A percentile compares a stretch with the other conserved stretches of the same genome.
These are phyloP conservation scores for Groenewaldozyma sp. DNA, from an alignment of 1,139 yeast genomes.

Conservation along the genomic window DNA sequence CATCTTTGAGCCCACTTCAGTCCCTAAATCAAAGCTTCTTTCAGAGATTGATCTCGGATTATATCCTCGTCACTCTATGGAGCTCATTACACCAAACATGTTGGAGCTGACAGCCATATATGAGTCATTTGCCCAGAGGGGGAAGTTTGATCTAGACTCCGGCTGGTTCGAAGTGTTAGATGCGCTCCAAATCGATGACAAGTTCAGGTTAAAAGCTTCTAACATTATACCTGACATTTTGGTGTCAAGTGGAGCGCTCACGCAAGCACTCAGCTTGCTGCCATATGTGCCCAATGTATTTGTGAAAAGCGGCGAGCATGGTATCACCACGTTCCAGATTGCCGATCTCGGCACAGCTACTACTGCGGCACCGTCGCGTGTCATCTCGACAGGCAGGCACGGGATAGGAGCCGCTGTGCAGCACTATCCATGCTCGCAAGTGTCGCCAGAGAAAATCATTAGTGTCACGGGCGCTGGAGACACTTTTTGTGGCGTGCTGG, in stretches of 20 bases:
- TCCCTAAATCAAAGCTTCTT: slow-evolving; percentile 41
- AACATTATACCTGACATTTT: slow-evolving; percentile 24
- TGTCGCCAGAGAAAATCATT: slow-evolving; percentile 26
- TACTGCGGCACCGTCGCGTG: not conserved
- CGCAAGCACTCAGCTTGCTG: slow-evolving; percentile 58
- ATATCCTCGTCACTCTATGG: slow-evolving; percentile 33
- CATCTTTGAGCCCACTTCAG: slow-evolving; percentile 72
- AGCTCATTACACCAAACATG: slow-evolving; percentile 58
- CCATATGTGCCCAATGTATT: slow-evolving; percentile 65
- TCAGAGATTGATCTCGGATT: slow-evolving; percentile 20
- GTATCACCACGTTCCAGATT: slow-evolving; percentile 45
- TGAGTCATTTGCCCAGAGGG: slow-evolving; percentile 39
- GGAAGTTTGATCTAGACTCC: slow-evolving; percentile 47
- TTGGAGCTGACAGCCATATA: slow-evolving; percentile 51
- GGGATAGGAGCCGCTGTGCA: slow-evolving; percentile 49
- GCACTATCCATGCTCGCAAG: slow-evolving; percentile 39
- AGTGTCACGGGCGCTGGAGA: slow-evolving; percentile 71
- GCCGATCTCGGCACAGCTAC: slow-evolving; percentile 18
- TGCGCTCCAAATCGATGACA: slow-evolving; percentile 43
- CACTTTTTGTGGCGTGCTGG: slow-evolving; percentile 46
- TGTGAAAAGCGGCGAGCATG: slow-evolving; percentile 60
- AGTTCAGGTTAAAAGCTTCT: slow-evolving; percentile 37
- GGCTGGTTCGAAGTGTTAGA: slow-evolving; percentile 72
- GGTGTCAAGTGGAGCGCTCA: slow-evolving; percentile 45
- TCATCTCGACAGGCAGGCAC: slow-evolving; percentile 7